Evolutionary conservation across 805 yeast genomes (phyloP).

Genomic region (Lipomyces chichibuensis): DNA sequence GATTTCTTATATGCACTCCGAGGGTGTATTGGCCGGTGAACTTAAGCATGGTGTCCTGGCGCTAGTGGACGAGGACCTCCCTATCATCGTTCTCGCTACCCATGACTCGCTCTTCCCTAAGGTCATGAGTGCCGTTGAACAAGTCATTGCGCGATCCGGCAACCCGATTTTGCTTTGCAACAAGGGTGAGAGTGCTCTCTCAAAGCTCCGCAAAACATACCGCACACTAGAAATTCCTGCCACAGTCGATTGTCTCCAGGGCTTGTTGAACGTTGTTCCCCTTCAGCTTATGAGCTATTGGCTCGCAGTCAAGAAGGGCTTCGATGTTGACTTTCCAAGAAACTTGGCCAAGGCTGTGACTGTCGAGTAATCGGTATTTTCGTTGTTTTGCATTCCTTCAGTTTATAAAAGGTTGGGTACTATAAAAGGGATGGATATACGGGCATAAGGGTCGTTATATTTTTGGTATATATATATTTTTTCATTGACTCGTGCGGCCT

Average conservation of each 20-base stretch:
- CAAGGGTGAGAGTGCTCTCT: constrained; percentile 62
- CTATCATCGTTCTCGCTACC: constrained; percentile 94
- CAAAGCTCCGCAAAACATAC: constrained; percentile 42
- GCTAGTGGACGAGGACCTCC: constrained; percentile 88
- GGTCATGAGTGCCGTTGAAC: constrained; percentile 92
- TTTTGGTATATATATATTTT: not conserved
- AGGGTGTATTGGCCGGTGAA: constrained; percentile 99
- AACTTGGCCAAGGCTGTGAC: constrained; percentile 98
- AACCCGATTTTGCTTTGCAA: constrained; percentile 92
- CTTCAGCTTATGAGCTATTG: constrained; percentile 95
- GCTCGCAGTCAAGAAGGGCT: constrained; percentile 92
- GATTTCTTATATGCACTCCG: constrained; percentile 98
- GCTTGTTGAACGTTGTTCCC: constrained; percentile 90
- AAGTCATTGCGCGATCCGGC: constrained; percentile 96
- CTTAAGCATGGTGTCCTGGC: constrained; percentile 98
- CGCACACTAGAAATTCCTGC: constrained; percentile 82
- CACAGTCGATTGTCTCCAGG: constrained; percentile 97
- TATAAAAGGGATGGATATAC: not conserved
- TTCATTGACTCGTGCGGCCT: not conserved
- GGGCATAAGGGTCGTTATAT: not conserved
- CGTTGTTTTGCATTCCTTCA: not conserved
- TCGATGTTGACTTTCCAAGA: constrained; percentile 98
- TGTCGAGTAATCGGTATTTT: constrained; percentile 64
- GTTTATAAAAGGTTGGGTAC: not conserved
- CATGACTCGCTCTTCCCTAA: constrained; percentile 95